Evolutionary conservation across 768 basidiomycete genomes (phyloP).

Genomic region (Austroboletus festivus): DNA sequence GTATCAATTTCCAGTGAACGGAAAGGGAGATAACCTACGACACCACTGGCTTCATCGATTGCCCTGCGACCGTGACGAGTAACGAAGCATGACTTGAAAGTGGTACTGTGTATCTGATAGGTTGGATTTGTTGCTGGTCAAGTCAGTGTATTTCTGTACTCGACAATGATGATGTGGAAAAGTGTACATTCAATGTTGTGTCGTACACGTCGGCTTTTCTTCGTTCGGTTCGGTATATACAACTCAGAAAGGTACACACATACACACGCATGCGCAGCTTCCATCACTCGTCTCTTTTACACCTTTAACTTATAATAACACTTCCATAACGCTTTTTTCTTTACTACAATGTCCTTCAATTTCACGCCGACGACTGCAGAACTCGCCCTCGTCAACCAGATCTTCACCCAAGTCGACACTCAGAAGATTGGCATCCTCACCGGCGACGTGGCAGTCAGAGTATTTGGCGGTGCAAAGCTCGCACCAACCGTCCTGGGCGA

Average conservation of each 20-base stretch:
- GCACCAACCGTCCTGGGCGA: slow-evolving; percentile 78
- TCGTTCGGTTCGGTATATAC: not conserved
- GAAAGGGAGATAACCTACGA: too few species aligned
- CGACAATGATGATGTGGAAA: too few species aligned
- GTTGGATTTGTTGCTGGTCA: slow-evolving; percentile 16
- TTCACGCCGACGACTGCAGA: slow-evolving; percentile 48
- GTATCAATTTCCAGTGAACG: too few species aligned
- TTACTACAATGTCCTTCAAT: slow-evolving; percentile 36
- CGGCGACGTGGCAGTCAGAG: slow-evolving; percentile 85
- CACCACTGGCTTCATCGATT: slow-evolving; percentile 12
- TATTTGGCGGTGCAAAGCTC: slow-evolving; percentile 83
- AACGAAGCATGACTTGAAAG: slow-evolving; percentile 2
- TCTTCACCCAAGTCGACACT: slow-evolving; percentile 71
- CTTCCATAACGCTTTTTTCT: slow-evolving; percentile 2
- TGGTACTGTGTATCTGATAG: slow-evolving; percentile 11
- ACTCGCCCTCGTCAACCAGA: slow-evolving; percentile 62
- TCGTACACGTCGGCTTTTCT: not conserved
- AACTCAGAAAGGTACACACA: too few species aligned
- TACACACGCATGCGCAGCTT: slow-evolving; percentile 19
- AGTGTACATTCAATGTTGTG: too few species aligned
- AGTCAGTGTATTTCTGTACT: not conserved
- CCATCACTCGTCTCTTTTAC: not conserved
- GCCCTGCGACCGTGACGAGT: not conserved
- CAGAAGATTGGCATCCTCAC: slow-evolving; percentile 82
- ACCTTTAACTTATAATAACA: slow-evolving; percentile 23